These are phyloP conservation scores for Yamadazyma trypodendri DNA, from an alignment of 1,139 yeast genomes.

Conservation along the genomic window DNA sequence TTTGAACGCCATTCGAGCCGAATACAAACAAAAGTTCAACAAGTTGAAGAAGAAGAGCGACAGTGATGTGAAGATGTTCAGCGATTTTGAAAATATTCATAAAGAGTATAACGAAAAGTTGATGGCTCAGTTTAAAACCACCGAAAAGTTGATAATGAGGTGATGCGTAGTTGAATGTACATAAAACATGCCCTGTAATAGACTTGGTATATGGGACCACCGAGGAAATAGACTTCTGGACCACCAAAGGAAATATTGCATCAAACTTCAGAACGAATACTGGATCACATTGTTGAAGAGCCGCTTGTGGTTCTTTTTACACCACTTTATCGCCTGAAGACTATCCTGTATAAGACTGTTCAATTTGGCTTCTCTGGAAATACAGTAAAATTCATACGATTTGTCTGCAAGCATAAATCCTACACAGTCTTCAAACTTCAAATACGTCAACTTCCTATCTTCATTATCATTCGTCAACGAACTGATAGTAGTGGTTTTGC, in stretches of 20 bases:
- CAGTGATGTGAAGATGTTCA: conserved; percentile 49
- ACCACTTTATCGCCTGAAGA: conserved; percentile 39
- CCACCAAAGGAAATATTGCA: not conserved
- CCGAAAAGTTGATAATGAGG: conserved; percentile 51
- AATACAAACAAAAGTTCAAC: conserved; percentile 54
- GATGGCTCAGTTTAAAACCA: conserved; percentile 54
- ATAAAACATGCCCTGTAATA: no score
- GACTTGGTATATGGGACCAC: no score
- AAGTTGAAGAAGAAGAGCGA: conserved; percentile 52
- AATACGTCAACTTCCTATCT: conserved; percentile 35
- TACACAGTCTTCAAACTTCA: conserved; percentile 24
- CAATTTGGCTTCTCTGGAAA: conserved; percentile 30
- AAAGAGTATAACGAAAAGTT: conserved; percentile 63
- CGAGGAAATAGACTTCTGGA: conserved; percentile 1
- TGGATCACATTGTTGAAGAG: conserved; percentile 29
- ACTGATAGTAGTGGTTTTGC: conserved; percentile 26
- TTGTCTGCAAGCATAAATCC: conserved; percentile 42
- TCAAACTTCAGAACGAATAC: conserved; percentile 9
- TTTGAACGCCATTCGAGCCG: conserved; percentile 61
- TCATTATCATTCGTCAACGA: conserved; percentile 13
- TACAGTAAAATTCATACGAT: conserved; percentile 38
- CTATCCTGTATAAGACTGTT: conserved; percentile 33
- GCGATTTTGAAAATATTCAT: conserved; percentile 65
- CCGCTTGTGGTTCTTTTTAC: conserved; percentile 34
- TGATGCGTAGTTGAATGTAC: no score